Evolutionary conservation across 495 filamentous ascomycete species (phyloP).

Genomic region (Oidiodendron maius): DNA sequence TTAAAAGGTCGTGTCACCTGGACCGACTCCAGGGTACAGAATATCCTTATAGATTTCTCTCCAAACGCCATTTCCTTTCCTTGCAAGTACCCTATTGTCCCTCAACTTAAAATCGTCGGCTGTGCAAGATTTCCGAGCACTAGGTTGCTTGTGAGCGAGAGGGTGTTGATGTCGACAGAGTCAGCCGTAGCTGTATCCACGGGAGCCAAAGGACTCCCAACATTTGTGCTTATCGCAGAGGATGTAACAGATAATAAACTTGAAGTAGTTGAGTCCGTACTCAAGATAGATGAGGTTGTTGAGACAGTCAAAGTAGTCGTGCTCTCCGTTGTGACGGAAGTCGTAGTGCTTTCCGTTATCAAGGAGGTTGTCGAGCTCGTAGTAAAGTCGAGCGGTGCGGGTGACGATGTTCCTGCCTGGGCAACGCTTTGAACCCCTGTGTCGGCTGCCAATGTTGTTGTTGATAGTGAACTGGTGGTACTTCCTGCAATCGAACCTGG

Average conservation of each 20-base stretch:
- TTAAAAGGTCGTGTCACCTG: slow-evolving; percentile 6
- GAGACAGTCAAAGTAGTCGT: slow-evolving; percentile 12
- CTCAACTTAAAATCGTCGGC: slow-evolving; percentile 9
- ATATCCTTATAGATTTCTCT: slow-evolving; percentile 1
- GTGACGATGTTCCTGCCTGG: background rate
- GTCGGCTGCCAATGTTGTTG: background rate
- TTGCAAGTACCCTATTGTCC: background rate
- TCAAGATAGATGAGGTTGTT: background rate
- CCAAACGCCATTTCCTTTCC: slow-evolving; percentile 5
- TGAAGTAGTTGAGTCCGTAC: slow-evolving; percentile 4
- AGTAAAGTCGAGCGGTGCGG: background rate
- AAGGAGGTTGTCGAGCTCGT: background rate
- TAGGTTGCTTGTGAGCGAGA: slow-evolving; percentile 25
- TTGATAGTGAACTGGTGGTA: background rate
- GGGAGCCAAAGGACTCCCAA: too few species aligned
- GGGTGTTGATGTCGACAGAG: slow-evolving; percentile 26
- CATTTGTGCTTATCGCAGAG: slow-evolving; percentile 6
- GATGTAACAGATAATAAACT: background rate
- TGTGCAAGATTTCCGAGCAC: slow-evolving; percentile 25
- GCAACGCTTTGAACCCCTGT: too few species aligned
- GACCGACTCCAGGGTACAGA: slow-evolving; percentile 1
- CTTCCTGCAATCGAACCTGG: background rate
- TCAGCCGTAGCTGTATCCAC: too few species aligned
- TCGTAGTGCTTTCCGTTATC: background rate
- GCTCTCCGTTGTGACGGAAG: too few species aligned